Evolutionary conservation across 805 yeast species (phyloP), one percentile per base, ranked within the genome.

Genomic region (Pichia pseudocactophila): DNA sequence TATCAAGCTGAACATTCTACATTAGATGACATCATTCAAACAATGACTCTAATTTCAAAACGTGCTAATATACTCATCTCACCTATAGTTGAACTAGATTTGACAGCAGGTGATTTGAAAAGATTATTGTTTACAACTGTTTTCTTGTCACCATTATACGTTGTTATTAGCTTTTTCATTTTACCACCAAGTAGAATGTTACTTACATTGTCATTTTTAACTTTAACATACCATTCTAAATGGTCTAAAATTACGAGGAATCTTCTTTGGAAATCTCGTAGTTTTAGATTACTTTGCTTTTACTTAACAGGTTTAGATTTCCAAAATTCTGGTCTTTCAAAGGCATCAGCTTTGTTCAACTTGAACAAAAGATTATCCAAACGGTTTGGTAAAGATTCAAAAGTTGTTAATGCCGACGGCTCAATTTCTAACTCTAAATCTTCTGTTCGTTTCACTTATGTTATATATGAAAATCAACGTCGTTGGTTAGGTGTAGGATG

Each of bases 401-500:
- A 38, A 39, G 15, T 45, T 46, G 36, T 42, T 43, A 37, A 17
- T 9, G 19, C 36, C 19, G 36, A 39, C 5, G 19, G 30, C 18
- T 40, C 48, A 13, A 35, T 17, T 10, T 38, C 44, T 11, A 45
- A 40, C 25, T 42, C 50, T 15, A 45, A 38, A 34, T 45, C 45
- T 16, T 76, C 79, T 2, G 88, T 86, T 26, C 65, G 89, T 43
- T 92, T 89, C 62, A 89, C 97, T 4, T 90, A 86, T 62, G 97
- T 87, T 2, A 69, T 92, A 10, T 89, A 80, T 61, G 98, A 90
- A 60, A 90, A 90, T 60, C 97, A 90, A 66, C 78, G 98, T 57
- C 79, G 94, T 54, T 90, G 98, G 98, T 70, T 90, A 32, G 97
- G 97, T 12, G 85, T 90, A 53, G 98, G 98, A 11, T 90, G 98